A percentile compares a stretch with the other conserved stretches of the same genome.
phyloP scores from a whole-genome alignment of 352 stramenopile species.

The Pythium plurisporium region DNA sequence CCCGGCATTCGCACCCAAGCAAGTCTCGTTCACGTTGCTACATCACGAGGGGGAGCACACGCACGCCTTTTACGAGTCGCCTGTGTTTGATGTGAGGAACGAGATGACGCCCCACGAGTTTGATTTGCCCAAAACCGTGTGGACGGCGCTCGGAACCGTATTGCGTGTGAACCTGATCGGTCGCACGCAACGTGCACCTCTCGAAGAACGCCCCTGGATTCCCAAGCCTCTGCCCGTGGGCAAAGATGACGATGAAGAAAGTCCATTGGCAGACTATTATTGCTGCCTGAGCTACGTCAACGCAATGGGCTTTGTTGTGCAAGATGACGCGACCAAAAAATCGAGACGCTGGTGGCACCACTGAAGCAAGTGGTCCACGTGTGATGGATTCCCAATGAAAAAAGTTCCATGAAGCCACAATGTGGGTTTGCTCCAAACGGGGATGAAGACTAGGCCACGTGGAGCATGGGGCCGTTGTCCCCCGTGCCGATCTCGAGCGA shows the following conservation, averaged over 20 bases:
- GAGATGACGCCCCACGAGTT: slow-evolving; percentile 18
- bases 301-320: slow-evolving; percentile 17
- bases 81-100: slow-evolving; percentile 13
- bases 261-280: slow-evolving; percentile 34
- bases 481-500: slow-evolving; percentile 30
- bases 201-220: slow-evolving; percentile 21
- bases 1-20: slow-evolving; percentile 14
- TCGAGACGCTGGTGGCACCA: slow-evolving; percentile 12
- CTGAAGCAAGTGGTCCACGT: neutral
- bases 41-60: neutral
- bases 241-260: neutral
- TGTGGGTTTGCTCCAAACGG: no score
- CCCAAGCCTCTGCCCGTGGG: neutral
- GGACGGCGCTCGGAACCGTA: neutral
- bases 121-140: slow-evolving; percentile 19
- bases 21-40: slow-evolving; percentile 12
- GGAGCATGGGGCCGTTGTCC: slow-evolving; percentile 40
- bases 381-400: no score
- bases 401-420: no score
- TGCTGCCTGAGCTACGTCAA: slow-evolving; percentile 76
- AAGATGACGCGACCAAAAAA: slow-evolving; percentile 10
- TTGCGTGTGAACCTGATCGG: slow-evolving; percentile 17
- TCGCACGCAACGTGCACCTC: slow-evolving; percentile 8
- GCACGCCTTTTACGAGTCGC: slow-evolving; percentile 12
- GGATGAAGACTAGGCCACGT: slow-evolving; percentile 30